Conservation (phyloP, 192 early-diverging fungal genomes). For the Pilaira anomala region DNA sequence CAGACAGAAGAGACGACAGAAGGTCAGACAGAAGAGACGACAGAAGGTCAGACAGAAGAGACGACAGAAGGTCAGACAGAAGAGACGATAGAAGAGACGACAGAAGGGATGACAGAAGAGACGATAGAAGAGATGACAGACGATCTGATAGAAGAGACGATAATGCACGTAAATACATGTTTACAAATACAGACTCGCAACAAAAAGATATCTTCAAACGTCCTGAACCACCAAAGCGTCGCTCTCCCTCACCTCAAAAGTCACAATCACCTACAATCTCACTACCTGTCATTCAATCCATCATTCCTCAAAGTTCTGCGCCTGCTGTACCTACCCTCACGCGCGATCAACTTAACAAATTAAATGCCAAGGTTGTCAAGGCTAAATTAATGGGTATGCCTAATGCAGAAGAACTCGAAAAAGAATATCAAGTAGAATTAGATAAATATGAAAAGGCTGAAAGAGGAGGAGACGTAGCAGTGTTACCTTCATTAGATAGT, state of each 20-base stretch:
- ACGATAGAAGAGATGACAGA: slow-evolving; percentile 2
- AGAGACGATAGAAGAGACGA: neutral
- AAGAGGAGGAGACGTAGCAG: slow-evolving; percentile 11
- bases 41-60: neutral
- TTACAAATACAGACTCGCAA: slow-evolving; percentile 18
- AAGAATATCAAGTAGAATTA: slow-evolving; percentile 65
- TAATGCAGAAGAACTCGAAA: slow-evolving; percentile 62
- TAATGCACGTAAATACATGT: slow-evolving; percentile 27
- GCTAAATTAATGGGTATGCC: slow-evolving; percentile 69
- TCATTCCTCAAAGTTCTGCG: slow-evolving; percentile 1
- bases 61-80: neutral
- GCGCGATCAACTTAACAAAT: slow-evolving; percentile 77
- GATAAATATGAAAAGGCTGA: slow-evolving; percentile 34
- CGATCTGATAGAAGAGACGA: slow-evolving; percentile 7
- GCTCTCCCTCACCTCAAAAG: slow-evolving; percentile 9
- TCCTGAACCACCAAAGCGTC: slow-evolving; percentile 13
- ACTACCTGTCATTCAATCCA: neutral
- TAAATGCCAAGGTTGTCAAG: slow-evolving; percentile 77
- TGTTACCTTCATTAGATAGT: slow-evolving; percentile 55
- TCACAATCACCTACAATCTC: neutral
- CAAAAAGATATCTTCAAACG: neutral
- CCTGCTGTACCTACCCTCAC: slow-evolving; percentile 34
- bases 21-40: slow-evolving; percentile 13
- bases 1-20: slow-evolving; percentile 15
- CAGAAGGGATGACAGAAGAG: neutral